Percentiles rank a stretch among this genome's conserved stretches.
Evolutionary conservation across 768 basidiomycete species (phyloP).

Genomic region (Leccinellum albellum): DNA sequence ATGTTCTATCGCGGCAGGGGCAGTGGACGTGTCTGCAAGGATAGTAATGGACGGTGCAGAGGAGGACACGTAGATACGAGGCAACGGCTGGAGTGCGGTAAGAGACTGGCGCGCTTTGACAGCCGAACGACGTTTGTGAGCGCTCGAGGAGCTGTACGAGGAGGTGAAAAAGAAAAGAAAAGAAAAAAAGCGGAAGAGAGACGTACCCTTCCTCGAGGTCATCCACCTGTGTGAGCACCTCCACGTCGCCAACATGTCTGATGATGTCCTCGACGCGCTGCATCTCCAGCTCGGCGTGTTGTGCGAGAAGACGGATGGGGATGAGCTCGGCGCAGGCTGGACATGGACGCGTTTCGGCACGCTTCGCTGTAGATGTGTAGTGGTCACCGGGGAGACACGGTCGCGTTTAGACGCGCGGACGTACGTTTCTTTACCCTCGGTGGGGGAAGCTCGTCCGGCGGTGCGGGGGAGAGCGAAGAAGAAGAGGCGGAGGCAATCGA

Average conservation of each 20-base stretch:
- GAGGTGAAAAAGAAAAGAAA: constrained; percentile 16
- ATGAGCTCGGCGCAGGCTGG: constrained; percentile 73
- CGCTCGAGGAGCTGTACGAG: constrained; percentile 18
- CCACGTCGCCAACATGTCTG: constrained; percentile 56
- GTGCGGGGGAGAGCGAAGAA: constrained; percentile 34
- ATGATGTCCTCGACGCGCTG: constrained; percentile 70
- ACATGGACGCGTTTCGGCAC: constrained; percentile 71
- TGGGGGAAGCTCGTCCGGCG: constrained; percentile 26
- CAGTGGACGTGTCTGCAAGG: constrained; percentile 20
- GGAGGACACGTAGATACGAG: constrained; percentile 24
- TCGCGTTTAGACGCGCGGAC: constrained; percentile 15
- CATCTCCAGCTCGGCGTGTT: constrained; percentile 62
- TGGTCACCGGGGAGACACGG: not conserved
- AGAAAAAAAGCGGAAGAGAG: not conserved
- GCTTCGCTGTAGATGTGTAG: constrained; percentile 47
- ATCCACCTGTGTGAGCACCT: constrained; percentile 46
- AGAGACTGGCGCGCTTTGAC: constrained; percentile 41
- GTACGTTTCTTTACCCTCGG: constrained; percentile 49
- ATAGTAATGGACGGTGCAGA: constrained; percentile 13
- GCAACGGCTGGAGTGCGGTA: constrained; percentile 20
- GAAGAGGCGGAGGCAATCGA: constrained; percentile 11
- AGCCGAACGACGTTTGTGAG: constrained; percentile 39
- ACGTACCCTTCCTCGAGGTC: constrained; percentile 56
- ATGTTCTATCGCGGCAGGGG: constrained; percentile 41
- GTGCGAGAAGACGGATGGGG: constrained; percentile 64